A percentile compares a stretch with the other conserved stretches of the same genome.
phyloP scores from a whole-genome alignment of 345 rosid species.

The Excoecaria agallocha region DNA sequence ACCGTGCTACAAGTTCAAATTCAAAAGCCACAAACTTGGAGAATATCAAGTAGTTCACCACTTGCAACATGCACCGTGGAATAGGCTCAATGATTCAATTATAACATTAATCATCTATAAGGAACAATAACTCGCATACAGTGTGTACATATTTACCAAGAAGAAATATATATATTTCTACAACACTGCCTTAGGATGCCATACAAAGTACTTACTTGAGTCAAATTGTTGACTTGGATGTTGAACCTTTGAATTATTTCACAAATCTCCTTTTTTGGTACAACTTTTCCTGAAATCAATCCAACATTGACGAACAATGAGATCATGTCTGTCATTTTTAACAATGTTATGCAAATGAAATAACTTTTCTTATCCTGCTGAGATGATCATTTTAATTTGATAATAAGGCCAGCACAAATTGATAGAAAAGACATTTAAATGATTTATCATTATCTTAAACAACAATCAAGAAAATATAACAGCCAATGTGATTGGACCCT shows the following conservation, averaged over 20 bases:
- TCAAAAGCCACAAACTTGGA: neutral
- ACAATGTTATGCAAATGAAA: neutral
- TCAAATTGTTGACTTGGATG: constrained; percentile 95
- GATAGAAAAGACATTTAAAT: neutral
- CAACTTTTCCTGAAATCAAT: constrained; percentile 50
- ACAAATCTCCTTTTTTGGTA: constrained; percentile 55
- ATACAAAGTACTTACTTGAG: constrained; percentile 59
- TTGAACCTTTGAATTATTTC: constrained; percentile 70
- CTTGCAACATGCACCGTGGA: neutral
- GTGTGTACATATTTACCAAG: neutral
- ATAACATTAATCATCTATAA: neutral
- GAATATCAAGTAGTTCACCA: too few species aligned
- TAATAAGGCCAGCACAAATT: neutral
- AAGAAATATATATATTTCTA: neutral
- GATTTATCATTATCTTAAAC: neutral
- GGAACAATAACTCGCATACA: neutral
- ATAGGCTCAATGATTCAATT: constrained; percentile 1
- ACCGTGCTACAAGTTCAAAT: neutral
- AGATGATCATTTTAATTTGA: neutral
- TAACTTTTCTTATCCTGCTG: neutral
- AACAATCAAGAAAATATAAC: neutral
- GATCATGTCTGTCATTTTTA: neutral
- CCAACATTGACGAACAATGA: constrained; percentile 9
- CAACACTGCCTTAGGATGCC: neutral
- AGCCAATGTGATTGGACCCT: neutral